Evolutionary conservation across 176 grass and related monocot genomes (phyloP).

Genomic region (Paspalum vaginatum): DNA sequence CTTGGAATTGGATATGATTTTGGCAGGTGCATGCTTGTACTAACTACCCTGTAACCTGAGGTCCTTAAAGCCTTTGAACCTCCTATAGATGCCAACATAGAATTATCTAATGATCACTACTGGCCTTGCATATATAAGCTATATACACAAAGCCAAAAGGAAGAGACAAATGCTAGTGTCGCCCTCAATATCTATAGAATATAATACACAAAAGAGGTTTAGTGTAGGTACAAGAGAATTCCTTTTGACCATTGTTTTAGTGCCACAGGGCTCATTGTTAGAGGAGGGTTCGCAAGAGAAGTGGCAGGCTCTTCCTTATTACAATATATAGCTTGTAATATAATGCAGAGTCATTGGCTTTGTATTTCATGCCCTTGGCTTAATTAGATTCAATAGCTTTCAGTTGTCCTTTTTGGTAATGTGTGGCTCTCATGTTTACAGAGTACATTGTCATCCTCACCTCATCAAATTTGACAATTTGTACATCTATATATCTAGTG

Average conservation of each 20-base stretch:
- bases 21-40: conserved; percentile 45
- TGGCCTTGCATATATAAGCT: conserved; percentile 21
- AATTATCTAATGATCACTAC: conserved; percentile 36
- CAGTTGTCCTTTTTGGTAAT: conserved; percentile 33
- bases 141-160: conserved; percentile 49
- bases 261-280: conserved; percentile 36
- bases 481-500: conserved; percentile 13
- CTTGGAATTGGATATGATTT: conserved; percentile 39
- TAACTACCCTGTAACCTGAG: conserved; percentile 56
- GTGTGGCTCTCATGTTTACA: conserved; percentile 38
- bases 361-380: conserved; percentile 41
- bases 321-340: conserved; percentile 48
- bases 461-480: conserved; percentile 27
- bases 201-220: conserved; percentile 45
- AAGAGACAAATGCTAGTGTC: conserved; percentile 58
- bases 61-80: conserved; percentile 36
- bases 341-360: conserved; percentile 19
- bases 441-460: conserved; percentile 31
- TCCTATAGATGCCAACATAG: conserved; percentile 44
- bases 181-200: conserved; percentile 60
- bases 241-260: conserved; percentile 61
- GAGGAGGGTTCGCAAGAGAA: conserved; percentile 41
- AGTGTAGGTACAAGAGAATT: conserved; percentile 37
- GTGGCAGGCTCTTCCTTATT: conserved; percentile 31
- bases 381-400: conserved; percentile 34